Percentiles rank a stretch among this genome's conserved stretches.
Conservation (phyloP, 148 eudicot genomes). For the Rhododendron mucronatum region DNA sequence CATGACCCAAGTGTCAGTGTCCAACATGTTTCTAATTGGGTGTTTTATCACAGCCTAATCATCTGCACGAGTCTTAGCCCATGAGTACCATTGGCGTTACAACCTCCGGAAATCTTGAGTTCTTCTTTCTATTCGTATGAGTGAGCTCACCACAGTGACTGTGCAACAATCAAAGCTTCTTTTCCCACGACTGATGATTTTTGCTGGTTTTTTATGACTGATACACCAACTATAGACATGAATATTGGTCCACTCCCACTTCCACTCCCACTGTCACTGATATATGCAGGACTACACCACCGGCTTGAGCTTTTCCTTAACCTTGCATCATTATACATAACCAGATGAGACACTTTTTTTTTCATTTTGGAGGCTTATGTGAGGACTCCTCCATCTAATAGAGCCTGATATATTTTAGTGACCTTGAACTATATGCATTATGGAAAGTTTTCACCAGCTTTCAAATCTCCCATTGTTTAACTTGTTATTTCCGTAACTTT, state of each 20-base stretch:
- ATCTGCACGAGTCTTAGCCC: not conserved
- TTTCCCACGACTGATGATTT: not conserved
- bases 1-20: not conserved
- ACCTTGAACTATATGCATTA: not conserved
- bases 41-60: not conserved
- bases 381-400: not conserved
- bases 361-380: not conserved
- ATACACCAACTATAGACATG: not conserved
- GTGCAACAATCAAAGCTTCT: not conserved
- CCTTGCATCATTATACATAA: not conserved
- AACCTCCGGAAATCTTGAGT: not conserved
- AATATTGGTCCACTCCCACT: not conserved
- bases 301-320: not conserved
- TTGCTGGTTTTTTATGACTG: not conserved
- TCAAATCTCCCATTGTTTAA: not conserved
- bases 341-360: not conserved
- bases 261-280: not conserved
- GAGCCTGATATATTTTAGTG: not conserved
- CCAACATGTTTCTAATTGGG: not conserved
- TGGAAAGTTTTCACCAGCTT: not conserved
- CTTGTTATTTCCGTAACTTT: not conserved
- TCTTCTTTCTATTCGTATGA: not conserved
- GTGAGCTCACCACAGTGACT: not conserved
- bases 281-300: not conserved
- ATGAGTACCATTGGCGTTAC: not conserved